Percentiles rank a stretch among this genome's conserved stretches.
Evolutionary conservation across 768 basidiomycete genomes (phyloP).

Genomic region (Lyophyllum semitale): DNA sequence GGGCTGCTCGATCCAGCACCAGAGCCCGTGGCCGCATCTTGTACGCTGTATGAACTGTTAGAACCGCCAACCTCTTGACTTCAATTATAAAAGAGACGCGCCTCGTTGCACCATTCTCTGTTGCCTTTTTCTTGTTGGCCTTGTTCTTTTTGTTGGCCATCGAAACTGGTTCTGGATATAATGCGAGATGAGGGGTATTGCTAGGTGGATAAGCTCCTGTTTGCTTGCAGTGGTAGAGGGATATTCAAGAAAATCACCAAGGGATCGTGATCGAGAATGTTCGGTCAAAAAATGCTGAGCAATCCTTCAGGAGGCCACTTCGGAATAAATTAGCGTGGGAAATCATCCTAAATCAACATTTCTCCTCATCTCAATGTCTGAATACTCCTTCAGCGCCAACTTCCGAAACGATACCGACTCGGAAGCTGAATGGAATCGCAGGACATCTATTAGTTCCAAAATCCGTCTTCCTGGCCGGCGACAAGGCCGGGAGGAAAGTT

Average conservation of each 20-base stretch:
- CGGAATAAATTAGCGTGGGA: neutral
- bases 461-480: too few relatives aligned
- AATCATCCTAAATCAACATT: too few relatives aligned
- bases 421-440: too few relatives aligned
- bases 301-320: neutral
- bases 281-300: neutral
- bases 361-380: too few relatives aligned
- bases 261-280: neutral
- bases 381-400: too few relatives aligned
- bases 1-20: conserved; percentile 16
- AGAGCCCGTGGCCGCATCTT: neutral
- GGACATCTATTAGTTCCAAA: too few relatives aligned
- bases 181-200: conserved; percentile 8
- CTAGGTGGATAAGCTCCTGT: neutral
- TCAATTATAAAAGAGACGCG: conserved; percentile 2
- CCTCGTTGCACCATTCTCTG: conserved; percentile 13
- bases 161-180: neutral
- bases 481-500: too few relatives aligned
- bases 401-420: too few relatives aligned
- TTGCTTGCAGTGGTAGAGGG: neutral
- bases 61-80: neutral
- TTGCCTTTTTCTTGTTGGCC: conserved; percentile 18
- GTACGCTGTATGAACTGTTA: neutral
- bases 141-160: conserved; percentile 25
- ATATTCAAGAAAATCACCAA: neutral